Percentiles rank a stretch among this genome's conserved stretches.
Conservation (phyloP, 2,329 filamentous ascomycete species). For the Fusarium sp. region DNA sequence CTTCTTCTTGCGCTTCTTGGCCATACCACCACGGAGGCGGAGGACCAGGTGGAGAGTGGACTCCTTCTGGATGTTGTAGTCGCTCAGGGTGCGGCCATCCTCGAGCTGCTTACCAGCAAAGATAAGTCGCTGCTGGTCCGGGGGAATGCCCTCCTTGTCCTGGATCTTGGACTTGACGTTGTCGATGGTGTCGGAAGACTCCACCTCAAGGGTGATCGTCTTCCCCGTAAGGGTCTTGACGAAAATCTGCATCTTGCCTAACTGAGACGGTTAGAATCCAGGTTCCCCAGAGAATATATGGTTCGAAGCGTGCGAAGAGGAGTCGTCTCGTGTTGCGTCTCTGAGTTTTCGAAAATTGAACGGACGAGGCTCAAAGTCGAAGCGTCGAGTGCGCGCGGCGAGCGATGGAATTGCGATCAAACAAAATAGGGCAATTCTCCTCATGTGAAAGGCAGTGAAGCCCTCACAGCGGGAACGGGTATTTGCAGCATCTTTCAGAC, state of each 20-base stretch:
- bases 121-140: constrained; percentile 99
- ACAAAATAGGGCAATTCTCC: constrained; percentile 44
- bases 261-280: constrained; percentile 60
- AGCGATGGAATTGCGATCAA: constrained; percentile 23
- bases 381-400: constrained; percentile 32
- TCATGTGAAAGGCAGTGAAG: constrained; percentile 54
- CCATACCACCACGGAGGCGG: constrained; percentile 92
- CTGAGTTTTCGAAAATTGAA: constrained; percentile 31
- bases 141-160: constrained; percentile 99
- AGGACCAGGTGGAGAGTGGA: constrained; percentile 98
- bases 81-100: constrained; percentile 97
- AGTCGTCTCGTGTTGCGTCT: constrained; percentile 20
- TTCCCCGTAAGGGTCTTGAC: constrained; percentile 96
- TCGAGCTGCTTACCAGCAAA: constrained; percentile 99
- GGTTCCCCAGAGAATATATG: constrained; percentile 14
- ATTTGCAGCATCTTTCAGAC: constrained; percentile 67
- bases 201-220: constrained; percentile 99
- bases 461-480: constrained; percentile 48
- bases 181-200: constrained; percentile 99
- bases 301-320: constrained; percentile 14
- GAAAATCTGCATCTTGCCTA: constrained; percentile 83
- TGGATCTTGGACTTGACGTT: constrained; percentile 99
- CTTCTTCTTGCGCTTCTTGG: constrained; percentile 99
- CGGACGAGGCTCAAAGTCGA: constrained; percentile 23
- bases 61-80: constrained; percentile 99